These are phyloP conservation scores for Arabis alpina DNA, from an alignment of 345 rosid genomes.

Conservation along the genomic window DNA sequence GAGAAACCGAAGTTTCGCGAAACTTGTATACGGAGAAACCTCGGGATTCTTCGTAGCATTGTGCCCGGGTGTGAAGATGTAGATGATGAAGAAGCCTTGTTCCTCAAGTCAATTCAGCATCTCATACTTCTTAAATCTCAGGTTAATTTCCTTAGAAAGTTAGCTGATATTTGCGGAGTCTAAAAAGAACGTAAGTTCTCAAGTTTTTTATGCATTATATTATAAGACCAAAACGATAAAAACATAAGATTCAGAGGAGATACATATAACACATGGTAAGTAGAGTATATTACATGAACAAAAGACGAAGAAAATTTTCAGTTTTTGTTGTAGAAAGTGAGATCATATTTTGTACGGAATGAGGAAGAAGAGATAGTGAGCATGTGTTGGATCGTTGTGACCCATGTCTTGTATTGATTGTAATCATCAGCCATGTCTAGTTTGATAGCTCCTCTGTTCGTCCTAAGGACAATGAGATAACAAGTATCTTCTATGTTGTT, in stretches of 20 bases:
- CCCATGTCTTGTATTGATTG: slow-evolving; percentile 73
- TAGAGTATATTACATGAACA: slow-evolving; percentile 29
- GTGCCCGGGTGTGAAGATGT: slow-evolving; percentile 53
- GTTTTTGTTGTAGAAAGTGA: slow-evolving; percentile 52
- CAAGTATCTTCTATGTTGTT: slow-evolving; percentile 56
- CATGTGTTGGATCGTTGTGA: slow-evolving; percentile 67
- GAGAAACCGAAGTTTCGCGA: slow-evolving; percentile 41
- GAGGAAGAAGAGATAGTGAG: slow-evolving; percentile 66
- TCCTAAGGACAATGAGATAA: slow-evolving; percentile 67
- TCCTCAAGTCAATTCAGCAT: slow-evolving; percentile 55
- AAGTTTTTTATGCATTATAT: slow-evolving; percentile 23
- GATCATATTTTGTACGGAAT: slow-evolving; percentile 51
- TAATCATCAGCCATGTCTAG: slow-evolving; percentile 85
- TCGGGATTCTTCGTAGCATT: slow-evolving; percentile 45
- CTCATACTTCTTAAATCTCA: slow-evolving; percentile 49
- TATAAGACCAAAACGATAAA: slow-evolving; percentile 21
- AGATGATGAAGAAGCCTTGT: slow-evolving; percentile 51
- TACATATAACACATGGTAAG: slow-evolving; percentile 2
- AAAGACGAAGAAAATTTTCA: background rate
- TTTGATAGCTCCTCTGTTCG: slow-evolving; percentile 66
- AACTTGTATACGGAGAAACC: slow-evolving; percentile 43
- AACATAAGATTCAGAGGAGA: background rate
- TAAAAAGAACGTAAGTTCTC: slow-evolving; percentile 38
- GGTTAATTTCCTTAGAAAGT: slow-evolving; percentile 47
- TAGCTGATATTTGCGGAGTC: slow-evolving; percentile 45